phyloP scores from a whole-genome alignment of 768 basidiomycete species.

The Cystobasidiopsis lactophilus region DNA sequence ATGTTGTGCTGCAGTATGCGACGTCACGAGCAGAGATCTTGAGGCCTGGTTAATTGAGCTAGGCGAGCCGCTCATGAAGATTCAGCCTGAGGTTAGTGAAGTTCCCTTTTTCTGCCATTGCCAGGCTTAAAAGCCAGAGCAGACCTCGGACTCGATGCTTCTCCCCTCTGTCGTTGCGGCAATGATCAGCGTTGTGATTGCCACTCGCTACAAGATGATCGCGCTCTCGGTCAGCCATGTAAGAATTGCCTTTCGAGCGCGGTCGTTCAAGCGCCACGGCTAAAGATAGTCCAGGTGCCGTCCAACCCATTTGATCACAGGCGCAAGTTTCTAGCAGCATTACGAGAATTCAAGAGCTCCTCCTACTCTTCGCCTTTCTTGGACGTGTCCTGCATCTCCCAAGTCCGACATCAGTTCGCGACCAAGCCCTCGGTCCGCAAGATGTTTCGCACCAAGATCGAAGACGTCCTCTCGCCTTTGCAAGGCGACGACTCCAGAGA shows the following conservation, averaged over 20 bases:
- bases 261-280: neutral
- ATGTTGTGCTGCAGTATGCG: constrained; percentile 12
- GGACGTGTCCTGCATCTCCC: neutral
- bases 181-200: constrained; percentile 7
- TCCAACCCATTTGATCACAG: constrained; percentile 8
- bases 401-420: constrained; percentile 3
- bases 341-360: neutral
- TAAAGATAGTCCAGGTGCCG: neutral
- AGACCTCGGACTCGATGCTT: constrained; percentile 3
- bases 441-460: constrained; percentile 3
- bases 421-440: constrained; percentile 3
- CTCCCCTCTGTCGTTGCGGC: constrained; percentile 1
- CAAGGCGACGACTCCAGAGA: neutral
- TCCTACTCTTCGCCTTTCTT: neutral
- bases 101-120: too few relatives aligned
- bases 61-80: constrained; percentile 1
- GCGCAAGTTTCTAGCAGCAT: neutral
- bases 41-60: constrained; percentile 5
- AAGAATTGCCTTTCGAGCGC: neutral
- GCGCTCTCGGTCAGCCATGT: constrained; percentile 6
- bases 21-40: constrained; percentile 6
- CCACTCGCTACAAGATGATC: constrained; percentile 1
- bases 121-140: too few relatives aligned
- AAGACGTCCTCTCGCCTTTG: constrained; percentile 3
- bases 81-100: neutral